Evolutionary conservation across 257 asterid genomes (phyloP).

Genomic region (Solanum pimpinellifolium): DNA sequence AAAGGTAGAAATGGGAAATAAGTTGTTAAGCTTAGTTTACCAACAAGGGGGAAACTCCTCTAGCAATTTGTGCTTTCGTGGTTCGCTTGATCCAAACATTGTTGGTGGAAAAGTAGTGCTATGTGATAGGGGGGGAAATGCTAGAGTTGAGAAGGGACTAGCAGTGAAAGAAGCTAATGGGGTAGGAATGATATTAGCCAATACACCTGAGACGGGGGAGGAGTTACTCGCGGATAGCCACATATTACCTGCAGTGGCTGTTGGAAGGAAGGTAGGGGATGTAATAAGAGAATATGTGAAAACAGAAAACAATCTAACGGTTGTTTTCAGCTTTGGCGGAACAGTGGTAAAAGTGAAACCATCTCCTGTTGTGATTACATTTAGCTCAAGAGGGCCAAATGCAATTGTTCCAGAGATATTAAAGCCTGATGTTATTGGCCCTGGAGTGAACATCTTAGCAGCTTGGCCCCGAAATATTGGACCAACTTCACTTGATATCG

Average conservation of each 20-base stretch:
- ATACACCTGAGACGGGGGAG: background rate
- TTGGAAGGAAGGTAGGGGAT: background rate
- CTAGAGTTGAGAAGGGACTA: background rate
- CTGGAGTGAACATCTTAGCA: background rate
- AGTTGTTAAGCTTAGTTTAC: constrained; percentile 10
- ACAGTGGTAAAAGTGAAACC: background rate
- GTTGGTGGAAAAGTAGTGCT: constrained; percentile 2
- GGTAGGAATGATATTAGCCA: constrained; percentile 6
- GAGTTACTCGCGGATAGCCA: constrained; percentile 4
- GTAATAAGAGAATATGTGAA: background rate
- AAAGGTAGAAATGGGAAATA: background rate
- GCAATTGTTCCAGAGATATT: background rate
- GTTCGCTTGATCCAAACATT: background rate
- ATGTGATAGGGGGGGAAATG: constrained; percentile 4
- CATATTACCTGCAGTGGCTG: constrained; percentile 2
- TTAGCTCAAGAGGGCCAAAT: constrained; percentile 1
- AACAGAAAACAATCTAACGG: background rate
- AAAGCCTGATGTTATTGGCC: background rate
- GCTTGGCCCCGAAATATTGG: background rate
- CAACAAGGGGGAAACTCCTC: background rate
- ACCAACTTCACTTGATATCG: background rate
- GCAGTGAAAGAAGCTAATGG: constrained; percentile 3
- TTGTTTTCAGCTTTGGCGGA: background rate
- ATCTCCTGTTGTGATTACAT: background rate
- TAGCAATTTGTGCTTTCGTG: background rate